Base-by-base conservation (phyloP, 805 yeast species). In the Yarrowia alimentaria region DNA sequence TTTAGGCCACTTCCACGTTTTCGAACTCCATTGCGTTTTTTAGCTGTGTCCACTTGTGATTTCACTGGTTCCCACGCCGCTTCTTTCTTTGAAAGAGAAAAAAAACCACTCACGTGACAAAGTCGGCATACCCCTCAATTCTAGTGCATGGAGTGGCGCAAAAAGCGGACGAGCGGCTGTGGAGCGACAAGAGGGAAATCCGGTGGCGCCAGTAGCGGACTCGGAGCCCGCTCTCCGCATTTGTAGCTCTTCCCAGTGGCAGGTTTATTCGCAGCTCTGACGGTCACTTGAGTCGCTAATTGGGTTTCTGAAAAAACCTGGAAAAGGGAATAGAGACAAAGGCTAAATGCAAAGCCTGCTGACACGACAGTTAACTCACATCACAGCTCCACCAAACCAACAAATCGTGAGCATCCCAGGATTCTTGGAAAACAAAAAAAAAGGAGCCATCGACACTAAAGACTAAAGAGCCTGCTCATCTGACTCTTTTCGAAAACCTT, bases 301-400 rank as follows among this genome's bases (percentile, higher is more conserved):
- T 40, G 47, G 47, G 47, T 40, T 40, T 40, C 18, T 25, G 21
- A 22, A 34, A n/a, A n/a, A 17, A 25, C 21, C 31, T 37, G 43
- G 31, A 37, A 37, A 37, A 37, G 43, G 43, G 43, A 37, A 37
- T 28, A 26, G 24, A 28, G 47, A 14, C 47, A 20, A 40, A 40
- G 47, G 47, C 47, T 40, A 40, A 40, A 40, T 40, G 47, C 47
- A 40, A 40, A 40, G 47, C 47, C 47, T 40, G 47, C 47, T 40
- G 47, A 40, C 47, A 40, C 47, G 47, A 40, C 47, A 40, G 47
- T 40, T 40, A 19, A 16, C 33, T 26, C 33, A 40, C 47, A 28
- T 25, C 31, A 35, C 42, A 38, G 26, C 26, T 25, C 20, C 32
- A 26, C 31, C 30, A 26, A 18, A 31, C 8, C n/a, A 34, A 22